Evolutionary conservation across 2,329 filamentous ascomycete genomes (phyloP).

Genomic region (Aspergillus neoniger): DNA sequence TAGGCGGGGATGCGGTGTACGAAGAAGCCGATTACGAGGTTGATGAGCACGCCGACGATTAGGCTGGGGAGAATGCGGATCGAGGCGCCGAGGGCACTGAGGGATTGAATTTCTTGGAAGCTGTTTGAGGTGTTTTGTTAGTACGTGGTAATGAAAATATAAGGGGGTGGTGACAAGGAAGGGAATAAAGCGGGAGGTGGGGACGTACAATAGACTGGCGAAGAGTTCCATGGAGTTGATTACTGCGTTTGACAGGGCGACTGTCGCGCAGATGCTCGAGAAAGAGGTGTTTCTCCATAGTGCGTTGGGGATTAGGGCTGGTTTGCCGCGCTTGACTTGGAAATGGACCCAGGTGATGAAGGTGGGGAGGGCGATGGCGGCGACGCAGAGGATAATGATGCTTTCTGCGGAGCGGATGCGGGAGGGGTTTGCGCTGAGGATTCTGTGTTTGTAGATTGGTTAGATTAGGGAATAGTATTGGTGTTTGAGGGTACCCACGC

Average conservation of each 20-base stretch:
- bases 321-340: conserved; percentile 27
- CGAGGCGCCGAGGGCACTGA: conserved; percentile 50
- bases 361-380: conserved; percentile 27
- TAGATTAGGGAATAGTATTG: too few species aligned
- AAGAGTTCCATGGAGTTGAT: too few species aligned
- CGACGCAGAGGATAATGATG: conserved; percentile 32
- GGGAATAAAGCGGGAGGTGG: too few species aligned
- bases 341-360: conserved; percentile 30
- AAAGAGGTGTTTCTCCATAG: too few species aligned
- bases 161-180: too few species aligned
- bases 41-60: conserved; percentile 46
- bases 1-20: conserved; percentile 47
- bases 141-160: too few species aligned
- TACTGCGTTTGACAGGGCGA: too few species aligned
- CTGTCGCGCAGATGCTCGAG: too few species aligned
- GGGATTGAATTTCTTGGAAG: conserved; percentile 54
- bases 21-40: conserved; percentile 50
- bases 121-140: conserved; percentile 26
- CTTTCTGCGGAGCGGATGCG: conserved; percentile 17
- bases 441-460: neutral
- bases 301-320: conserved; percentile 37
- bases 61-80: conserved; percentile 51
- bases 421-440: neutral
- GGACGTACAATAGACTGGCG: too few species aligned
- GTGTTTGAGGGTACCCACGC: too few species aligned